phyloP scores from a whole-genome alignment of 2,329 filamentous ascomycete genomes.

The Metarhizium brunneum region DNA sequence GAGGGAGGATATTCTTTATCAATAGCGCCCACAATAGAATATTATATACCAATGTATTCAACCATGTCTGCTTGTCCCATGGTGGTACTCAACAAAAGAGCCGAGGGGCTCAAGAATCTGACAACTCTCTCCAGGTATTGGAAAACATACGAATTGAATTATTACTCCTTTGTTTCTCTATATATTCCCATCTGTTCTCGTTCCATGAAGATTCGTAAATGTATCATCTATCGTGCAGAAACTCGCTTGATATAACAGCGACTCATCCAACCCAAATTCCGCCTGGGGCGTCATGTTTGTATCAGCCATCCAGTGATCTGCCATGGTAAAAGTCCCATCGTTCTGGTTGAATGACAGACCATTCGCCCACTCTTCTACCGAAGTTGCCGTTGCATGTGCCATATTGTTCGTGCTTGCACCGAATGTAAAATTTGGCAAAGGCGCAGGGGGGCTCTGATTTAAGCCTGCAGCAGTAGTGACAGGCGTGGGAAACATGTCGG shows the following conservation, averaged over 20 bases:
- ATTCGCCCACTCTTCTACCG: conserved; percentile 22
- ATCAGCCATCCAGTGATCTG: conserved; percentile 14
- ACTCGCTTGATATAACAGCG: conserved; percentile 15
- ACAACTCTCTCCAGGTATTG: background rate
- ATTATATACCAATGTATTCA: background rate
- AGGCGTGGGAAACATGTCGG: background rate
- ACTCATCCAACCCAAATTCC: conserved; percentile 11
- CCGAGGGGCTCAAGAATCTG: background rate
- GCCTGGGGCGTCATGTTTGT: conserved; percentile 15
- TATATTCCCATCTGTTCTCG: background rate
- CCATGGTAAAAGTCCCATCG: conserved; percentile 11
- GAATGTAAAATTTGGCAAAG: background rate
- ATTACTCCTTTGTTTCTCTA: background rate
- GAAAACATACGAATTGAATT: background rate
- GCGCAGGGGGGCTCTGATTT: background rate
- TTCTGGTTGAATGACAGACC: conserved; percentile 15
- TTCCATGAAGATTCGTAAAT: conserved; percentile 10
- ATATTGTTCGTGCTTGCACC: background rate
- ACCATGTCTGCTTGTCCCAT: background rate
- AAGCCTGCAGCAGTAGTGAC: background rate
- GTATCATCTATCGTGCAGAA: conserved; percentile 13
- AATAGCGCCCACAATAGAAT: background rate
- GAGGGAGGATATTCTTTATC: background rate
- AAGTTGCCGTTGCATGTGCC: conserved; percentile 1
- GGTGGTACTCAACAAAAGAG: background rate